Conservation (phyloP, 1,284 basidiomycete species). For the Rhodotorula mucilaginosa region DNA sequence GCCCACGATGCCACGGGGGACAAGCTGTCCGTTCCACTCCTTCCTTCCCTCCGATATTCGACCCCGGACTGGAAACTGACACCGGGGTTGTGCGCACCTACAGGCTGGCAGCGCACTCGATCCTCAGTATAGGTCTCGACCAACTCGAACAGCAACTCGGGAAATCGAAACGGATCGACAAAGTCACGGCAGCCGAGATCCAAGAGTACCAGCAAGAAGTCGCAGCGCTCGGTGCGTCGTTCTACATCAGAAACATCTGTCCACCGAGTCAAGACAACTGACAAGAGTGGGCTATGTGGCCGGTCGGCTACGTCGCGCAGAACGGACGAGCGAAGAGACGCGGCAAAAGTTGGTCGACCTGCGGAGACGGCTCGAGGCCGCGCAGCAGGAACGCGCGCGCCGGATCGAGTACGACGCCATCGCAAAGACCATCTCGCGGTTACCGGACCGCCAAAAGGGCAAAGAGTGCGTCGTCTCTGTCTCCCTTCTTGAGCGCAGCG, state of each 20-base stretch:
- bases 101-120: constrained; percentile 37
- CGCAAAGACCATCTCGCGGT: constrained; percentile 28
- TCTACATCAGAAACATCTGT: no score
- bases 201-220: constrained; percentile 26
- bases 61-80: no score
- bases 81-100: background rate
- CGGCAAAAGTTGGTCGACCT: constrained; percentile 19
- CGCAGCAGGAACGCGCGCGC: constrained; percentile 37
- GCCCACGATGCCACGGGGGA: constrained; percentile 4
- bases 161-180: constrained; percentile 13
- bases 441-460: constrained; percentile 33
- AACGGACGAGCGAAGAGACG: constrained; percentile 16
- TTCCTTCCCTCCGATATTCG: background rate
- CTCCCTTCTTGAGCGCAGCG: background rate
- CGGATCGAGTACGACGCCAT: constrained; percentile 42
- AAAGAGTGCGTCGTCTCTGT: constrained; percentile 25
- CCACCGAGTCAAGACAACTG: background rate
- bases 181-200: constrained; percentile 33
- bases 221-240: constrained; percentile 17
- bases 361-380: constrained; percentile 14
- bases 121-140: constrained; percentile 35
- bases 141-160: constrained; percentile 27
- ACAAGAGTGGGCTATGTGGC: no score
- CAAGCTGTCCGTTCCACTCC: constrained; percentile 37
- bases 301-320: background rate